Evolutionary conservation across 2,329 filamentous ascomycete species (phyloP).

Genomic region (Tolypocladium amazonense): DNA sequence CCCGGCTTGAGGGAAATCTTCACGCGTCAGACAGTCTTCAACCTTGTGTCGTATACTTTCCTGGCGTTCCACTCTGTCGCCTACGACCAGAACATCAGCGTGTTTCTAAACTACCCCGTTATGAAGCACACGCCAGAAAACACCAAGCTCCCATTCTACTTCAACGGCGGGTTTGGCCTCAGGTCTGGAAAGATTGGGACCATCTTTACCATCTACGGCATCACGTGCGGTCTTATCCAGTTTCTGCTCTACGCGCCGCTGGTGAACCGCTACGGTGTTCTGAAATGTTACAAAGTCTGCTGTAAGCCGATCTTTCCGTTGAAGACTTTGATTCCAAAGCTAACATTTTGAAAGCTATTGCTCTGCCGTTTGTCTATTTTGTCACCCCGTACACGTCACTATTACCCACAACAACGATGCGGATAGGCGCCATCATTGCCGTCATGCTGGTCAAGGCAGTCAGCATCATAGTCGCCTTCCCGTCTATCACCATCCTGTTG

Average conservation of each 20-base stretch:
- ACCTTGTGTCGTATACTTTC: constrained; percentile 68
- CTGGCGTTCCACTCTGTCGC: constrained; percentile 74
- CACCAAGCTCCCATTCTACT: constrained; percentile 64
- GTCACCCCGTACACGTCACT: constrained; percentile 74
- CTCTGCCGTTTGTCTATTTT: constrained; percentile 68
- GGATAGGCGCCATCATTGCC: constrained; percentile 51
- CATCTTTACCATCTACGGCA: constrained; percentile 74
- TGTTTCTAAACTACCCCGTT: constrained; percentile 72
- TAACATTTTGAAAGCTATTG: constrained; percentile 31
- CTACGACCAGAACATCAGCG: constrained; percentile 79
- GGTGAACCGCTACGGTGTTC: constrained; percentile 61
- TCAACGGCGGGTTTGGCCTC: constrained; percentile 69
- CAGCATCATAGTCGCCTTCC: constrained; percentile 75
- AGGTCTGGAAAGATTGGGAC: constrained; percentile 67
- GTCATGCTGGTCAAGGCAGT: constrained; percentile 68
- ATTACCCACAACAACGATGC: constrained; percentile 31
- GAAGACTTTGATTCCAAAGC: not conserved
- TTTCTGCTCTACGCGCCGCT: constrained; percentile 76
- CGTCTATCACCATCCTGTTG: constrained; percentile 78
- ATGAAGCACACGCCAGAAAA: constrained; percentile 46
- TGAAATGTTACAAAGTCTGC: constrained; percentile 62
- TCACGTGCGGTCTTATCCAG: constrained; percentile 71
- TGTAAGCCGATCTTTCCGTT: constrained; percentile 20
- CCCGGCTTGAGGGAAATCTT: constrained; percentile 54
- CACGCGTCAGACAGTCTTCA: constrained; percentile 61